Evolutionary conservation across 2,329 filamentous ascomycete genomes (phyloP).

Genomic region (Xylaria sp.): DNA sequence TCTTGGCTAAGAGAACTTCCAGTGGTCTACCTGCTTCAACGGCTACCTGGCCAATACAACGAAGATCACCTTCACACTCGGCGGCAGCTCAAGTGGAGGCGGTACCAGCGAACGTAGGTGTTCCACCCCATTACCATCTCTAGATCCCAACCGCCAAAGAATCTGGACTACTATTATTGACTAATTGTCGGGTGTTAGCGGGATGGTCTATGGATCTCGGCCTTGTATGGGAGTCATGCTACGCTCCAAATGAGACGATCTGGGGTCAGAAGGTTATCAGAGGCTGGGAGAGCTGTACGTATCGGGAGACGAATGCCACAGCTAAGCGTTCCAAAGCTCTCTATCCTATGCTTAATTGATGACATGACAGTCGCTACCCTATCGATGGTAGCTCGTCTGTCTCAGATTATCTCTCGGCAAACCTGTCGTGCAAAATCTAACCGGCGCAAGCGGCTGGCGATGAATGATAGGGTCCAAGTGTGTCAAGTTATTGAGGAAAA

Average conservation of each 20-base stretch:
- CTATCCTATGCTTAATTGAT: conserved; percentile 11
- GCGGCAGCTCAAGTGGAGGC: conserved; percentile 19
- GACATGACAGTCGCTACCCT: background rate
- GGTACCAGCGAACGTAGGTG: conserved; percentile 36
- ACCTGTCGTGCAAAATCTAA: background rate
- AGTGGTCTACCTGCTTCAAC: conserved; percentile 39
- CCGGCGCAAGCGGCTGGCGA: no score
- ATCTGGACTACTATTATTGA: background rate
- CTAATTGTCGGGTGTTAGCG: conserved; percentile 24
- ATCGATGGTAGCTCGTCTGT: no score
- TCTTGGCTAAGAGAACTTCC: background rate
- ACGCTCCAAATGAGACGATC: conserved; percentile 25
- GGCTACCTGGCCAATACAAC: conserved; percentile 35
- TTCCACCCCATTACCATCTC: background rate
- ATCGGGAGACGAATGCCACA: conserved; percentile 28
- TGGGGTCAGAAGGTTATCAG: conserved; percentile 37
- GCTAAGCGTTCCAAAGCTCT: conserved; percentile 18
- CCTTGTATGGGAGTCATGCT: conserved; percentile 39
- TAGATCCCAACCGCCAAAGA: background rate
- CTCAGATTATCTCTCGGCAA: no score
- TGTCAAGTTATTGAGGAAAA: no score
- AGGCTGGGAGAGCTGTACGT: conserved; percentile 39
- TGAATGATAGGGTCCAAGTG: no score
- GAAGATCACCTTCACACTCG: conserved; percentile 31
- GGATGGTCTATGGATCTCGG: conserved; percentile 41